Evolutionary conservation across 805 yeast genomes (phyloP), one percentile per base, ranked within the genome.

Genomic region (Candida railenensis): DNA sequence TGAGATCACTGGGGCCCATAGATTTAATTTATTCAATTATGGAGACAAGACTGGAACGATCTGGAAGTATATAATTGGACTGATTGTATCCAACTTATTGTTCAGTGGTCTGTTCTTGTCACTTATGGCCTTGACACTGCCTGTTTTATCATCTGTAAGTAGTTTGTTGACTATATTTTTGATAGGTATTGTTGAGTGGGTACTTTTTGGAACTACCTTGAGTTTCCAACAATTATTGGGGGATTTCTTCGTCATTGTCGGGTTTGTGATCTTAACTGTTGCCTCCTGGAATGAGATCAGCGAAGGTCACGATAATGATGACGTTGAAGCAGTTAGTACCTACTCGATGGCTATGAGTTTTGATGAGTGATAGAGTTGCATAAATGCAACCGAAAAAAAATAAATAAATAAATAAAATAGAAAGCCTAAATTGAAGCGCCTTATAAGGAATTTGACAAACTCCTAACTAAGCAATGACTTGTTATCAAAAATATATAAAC

Each of bases 61-160:
- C 4, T 74, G 84, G 77, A 37, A 61, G 4, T 73, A 71, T 47
- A 74, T 87, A 5, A 9, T 62, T 1, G 62, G 79, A 2, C 85
- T 92, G 1, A 69, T 85, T 1, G 48, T 79, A 1, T 76, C 86
- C 15, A 89, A 89, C 60, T 67, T 87, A 52, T 54, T 78, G 1
- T 89, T 87, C 61, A 83, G 89, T 33, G 83, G 85, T 5, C 72
- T 86, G 28, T 89, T 89, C 54, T 71, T 89, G 48, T 77, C 89
- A 2, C 67, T 89, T 52, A 87, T 89, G 87, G 83, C 96, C 0
- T 74, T 89, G 46, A 89, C 96, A 0, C 83, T 87, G 3, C 96
- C 96, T 0, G 96, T 89, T 1, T 69, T 89, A 37, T 85, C 94
- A 1, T 80, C 87, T 0, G 84, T 80, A 20, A 66, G 85, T 30